Conservation (phyloP, 306 rosid genomes). For the Myrica gale region DNA sequence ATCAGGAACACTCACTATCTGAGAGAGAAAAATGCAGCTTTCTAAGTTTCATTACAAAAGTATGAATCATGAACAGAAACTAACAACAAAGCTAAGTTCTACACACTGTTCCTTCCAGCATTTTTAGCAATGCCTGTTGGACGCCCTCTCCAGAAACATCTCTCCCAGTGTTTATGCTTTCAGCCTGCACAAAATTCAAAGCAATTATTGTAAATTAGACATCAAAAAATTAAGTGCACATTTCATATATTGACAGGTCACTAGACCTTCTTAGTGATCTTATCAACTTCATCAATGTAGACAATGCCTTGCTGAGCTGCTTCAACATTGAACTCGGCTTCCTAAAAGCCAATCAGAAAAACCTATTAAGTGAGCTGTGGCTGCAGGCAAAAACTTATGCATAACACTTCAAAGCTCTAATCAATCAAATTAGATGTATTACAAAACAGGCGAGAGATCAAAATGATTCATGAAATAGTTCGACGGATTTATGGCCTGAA, state of each 20-base stretch:
- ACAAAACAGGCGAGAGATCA: neutral
- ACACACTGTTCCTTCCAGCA: conserved; percentile 78
- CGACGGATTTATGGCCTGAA: too few relatives aligned
- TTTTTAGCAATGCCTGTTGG: conserved; percentile 74
- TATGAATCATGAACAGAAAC: neutral
- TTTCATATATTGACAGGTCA: neutral
- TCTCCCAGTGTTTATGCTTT: conserved; percentile 57
- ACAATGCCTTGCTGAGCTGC: conserved; percentile 71
- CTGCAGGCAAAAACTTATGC: neutral
- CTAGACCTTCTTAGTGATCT: conserved; percentile 67
- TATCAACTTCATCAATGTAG: conserved; percentile 74
- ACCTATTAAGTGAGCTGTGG: neutral
- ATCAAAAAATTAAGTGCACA: neutral
- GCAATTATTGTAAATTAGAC: neutral
- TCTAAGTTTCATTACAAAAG: neutral
- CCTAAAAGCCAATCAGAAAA: conserved; percentile 42
- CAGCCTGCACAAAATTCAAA: conserved; percentile 41
- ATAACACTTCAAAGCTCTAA: neutral
- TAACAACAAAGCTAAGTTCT: conserved; percentile 3
- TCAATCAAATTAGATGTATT: neutral
- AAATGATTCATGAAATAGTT: too few relatives aligned
- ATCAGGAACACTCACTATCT: conserved; percentile 68
- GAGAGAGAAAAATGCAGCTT: conserved; percentile 13
- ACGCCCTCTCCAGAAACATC: conserved; percentile 86
- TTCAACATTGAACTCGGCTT: conserved; percentile 69